Evolutionary conservation across 2,329 filamentous ascomycete genomes (phyloP).

Genomic region (Diaporthe eres): DNA sequence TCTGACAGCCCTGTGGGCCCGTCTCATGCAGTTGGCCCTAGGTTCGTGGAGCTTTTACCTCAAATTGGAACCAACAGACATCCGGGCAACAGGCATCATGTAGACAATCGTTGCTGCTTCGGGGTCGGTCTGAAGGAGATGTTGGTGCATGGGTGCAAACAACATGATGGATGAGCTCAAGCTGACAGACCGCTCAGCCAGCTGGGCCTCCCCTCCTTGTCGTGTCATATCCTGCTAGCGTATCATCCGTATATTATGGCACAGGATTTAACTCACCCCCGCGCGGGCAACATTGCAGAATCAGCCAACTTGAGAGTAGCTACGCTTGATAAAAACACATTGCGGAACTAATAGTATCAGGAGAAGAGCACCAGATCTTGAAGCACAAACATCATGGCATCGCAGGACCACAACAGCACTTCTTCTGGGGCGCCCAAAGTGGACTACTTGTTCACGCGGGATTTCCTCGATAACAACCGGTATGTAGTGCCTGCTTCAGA

Average conservation of each 20-base stretch:
- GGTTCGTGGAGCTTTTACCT: neutral
- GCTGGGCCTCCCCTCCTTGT: no score
- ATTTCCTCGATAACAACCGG: constrained; percentile 35
- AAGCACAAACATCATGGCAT: constrained; percentile 5
- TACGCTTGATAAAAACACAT: no score
- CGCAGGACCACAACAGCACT: neutral
- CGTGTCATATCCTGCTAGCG: neutral
- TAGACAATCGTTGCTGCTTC: neutral
- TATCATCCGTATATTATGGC: no score
- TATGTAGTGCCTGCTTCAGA: neutral
- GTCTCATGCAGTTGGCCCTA: neutral
- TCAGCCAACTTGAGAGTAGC: no score
- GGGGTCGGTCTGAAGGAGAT: neutral
- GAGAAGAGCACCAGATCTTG: no score
- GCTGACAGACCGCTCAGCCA: no score
- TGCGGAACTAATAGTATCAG: no score
- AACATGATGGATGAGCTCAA: neutral
- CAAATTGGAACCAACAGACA: neutral
- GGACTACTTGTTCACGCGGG: constrained; percentile 34
- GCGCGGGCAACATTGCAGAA: no score
- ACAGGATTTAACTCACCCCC: no score
- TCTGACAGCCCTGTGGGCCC: no score
- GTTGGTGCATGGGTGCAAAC: neutral
- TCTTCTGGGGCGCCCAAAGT: neutral
- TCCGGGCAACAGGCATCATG: neutral